Percentiles rank a stretch among this genome's conserved stretches.
These are phyloP conservation scores for Talaromyces adpressus DNA, from an alignment of 495 filamentous ascomycete genomes.

Conservation along the genomic window DNA sequence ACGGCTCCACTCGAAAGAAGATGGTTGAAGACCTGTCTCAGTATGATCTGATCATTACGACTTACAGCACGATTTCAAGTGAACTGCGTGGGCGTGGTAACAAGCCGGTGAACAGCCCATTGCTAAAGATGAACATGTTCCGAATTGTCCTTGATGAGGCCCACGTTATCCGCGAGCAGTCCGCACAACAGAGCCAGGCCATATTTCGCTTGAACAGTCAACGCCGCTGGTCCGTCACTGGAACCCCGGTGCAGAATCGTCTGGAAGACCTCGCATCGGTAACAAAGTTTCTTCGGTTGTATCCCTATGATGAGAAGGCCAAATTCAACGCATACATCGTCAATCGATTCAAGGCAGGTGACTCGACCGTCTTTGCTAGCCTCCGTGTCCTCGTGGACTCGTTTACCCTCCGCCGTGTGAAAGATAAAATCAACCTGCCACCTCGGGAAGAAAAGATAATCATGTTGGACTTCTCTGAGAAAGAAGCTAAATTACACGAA, in stretches of 20 bases:
- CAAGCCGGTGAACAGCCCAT: slow-evolving; percentile 53
- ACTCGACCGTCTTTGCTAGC: slow-evolving; percentile 74
- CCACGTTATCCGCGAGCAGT: slow-evolving; percentile 83
- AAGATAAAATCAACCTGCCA: slow-evolving; percentile 83
- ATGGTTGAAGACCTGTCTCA: slow-evolving; percentile 59
- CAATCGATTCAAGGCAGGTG: slow-evolving; percentile 66
- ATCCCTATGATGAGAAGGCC: slow-evolving; percentile 74
- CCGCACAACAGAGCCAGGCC: slow-evolving; percentile 70
- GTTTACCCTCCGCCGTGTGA: slow-evolving; percentile 84
- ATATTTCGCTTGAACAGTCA: slow-evolving; percentile 76
- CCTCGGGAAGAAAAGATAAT: slow-evolving; percentile 64
- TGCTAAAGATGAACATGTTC: slow-evolving; percentile 79
- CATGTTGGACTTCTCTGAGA: slow-evolving; percentile 46
- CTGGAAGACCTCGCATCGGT: slow-evolving; percentile 85
- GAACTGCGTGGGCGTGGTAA: slow-evolving; percentile 59
- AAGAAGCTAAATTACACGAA: slow-evolving; percentile 50
- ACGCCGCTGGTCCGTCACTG: slow-evolving; percentile 91
- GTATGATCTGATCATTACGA: slow-evolving; percentile 83
- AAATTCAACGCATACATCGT: slow-evolving; percentile 74
- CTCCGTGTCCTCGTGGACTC: slow-evolving; percentile 88
- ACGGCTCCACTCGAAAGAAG: slow-evolving; percentile 66
- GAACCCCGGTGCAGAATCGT: slow-evolving; percentile 85
- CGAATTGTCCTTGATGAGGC: slow-evolving; percentile 94
- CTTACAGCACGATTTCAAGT: slow-evolving; percentile 79
- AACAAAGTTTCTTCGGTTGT: slow-evolving; percentile 80